Evolutionary conservation across 2,329 filamentous ascomycete species (phyloP).

Genomic region (Stachybotrys echinatus): DNA sequence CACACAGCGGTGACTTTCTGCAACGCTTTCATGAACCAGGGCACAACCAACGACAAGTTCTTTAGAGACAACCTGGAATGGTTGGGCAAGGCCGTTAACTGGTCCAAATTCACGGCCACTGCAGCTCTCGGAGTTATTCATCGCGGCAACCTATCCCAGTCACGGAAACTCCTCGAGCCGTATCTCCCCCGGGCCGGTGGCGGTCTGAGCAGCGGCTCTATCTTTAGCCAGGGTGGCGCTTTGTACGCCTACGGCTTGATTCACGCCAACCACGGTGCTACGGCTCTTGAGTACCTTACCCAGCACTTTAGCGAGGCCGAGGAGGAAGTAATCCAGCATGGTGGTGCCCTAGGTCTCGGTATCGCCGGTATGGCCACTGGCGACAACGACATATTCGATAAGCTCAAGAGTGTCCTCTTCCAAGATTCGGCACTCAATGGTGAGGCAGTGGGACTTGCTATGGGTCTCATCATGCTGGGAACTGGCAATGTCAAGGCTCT

Average conservation of each 20-base stretch:
- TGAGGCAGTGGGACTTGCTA: slow-evolving; percentile 89
- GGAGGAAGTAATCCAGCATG: slow-evolving; percentile 94
- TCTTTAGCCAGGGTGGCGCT: slow-evolving; percentile 94
- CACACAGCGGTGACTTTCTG: slow-evolving; percentile 96
- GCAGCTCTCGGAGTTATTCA: slow-evolving; percentile 96
- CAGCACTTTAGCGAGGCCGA: slow-evolving; percentile 69
- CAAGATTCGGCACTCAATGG: slow-evolving; percentile 94
- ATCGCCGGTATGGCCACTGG: slow-evolving; percentile 98
- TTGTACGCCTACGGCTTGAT: slow-evolving; percentile 94
- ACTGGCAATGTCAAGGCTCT: slow-evolving; percentile 93
- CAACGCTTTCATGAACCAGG: slow-evolving; percentile 99
- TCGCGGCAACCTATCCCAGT: slow-evolving; percentile 88
- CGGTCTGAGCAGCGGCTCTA: slow-evolving; percentile 72
- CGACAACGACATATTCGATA: slow-evolving; percentile 84
- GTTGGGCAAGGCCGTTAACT: slow-evolving; percentile 97
- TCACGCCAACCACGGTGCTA: slow-evolving; percentile 93
- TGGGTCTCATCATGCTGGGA: slow-evolving; percentile 97
- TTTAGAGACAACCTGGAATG: slow-evolving; percentile 97
- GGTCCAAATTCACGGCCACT: slow-evolving; percentile 98
- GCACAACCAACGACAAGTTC: slow-evolving; percentile 96
- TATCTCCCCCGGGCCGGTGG: slow-evolving; percentile 77
- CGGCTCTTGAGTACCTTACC: slow-evolving; percentile 76
- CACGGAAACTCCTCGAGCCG: slow-evolving; percentile 86
- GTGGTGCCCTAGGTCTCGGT: slow-evolving; percentile 88
- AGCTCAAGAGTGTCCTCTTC: slow-evolving; percentile 82